Evolutionary conservation across 2,329 filamentous ascomycete genomes (phyloP), one percentile per base, ranked within the genome.

Genomic region (Trichoderma afroharzianum): DNA sequence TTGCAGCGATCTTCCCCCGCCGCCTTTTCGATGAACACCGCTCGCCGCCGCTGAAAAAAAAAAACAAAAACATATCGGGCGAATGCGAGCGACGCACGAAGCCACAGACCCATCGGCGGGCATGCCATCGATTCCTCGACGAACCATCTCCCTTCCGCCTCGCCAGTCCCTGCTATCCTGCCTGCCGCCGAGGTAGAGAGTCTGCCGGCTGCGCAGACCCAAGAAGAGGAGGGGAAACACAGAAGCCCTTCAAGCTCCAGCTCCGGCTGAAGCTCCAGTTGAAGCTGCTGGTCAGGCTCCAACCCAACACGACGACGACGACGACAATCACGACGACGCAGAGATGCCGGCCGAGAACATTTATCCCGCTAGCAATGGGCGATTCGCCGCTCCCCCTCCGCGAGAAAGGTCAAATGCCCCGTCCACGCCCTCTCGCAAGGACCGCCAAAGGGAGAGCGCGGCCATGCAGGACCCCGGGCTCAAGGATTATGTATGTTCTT

Each of bases 391-490:
- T 59, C 81, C 80, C 75, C 82, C 81, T 70, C 79, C 81, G 74
- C 83, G 83, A 74, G 86, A 85, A 75, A 82, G 83, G 76, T 77
- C 82, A 68, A 78, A 83, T 75, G 47, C 50, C 14, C 69, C 63
- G n/a, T 85, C 85, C 69, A 90, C 88, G 57, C 90, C 90, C 21
- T 89, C 88, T 75, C 88, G 91, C 63, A 89, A 89, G 74, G 85
- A 92, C 28, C 88, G 88, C 75, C 87, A 84, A 47, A 88, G 90
- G 74, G 89, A 92, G 76, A 88, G 83, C 70, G 83, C 83, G 75
- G 90, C 91, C 6, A 84, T 93, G 71, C 92, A 94, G 80, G 92
- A 94, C 79, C 91, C 91, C 3, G 92, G 92, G 26, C 81, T 95
- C 78, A 93, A 92, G 83, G 92, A 95, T 82, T 95, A 92, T 80